phyloP scores from a whole-genome alignment of 768 basidiomycete genomes.

The Boletus sensibilis region DNA sequence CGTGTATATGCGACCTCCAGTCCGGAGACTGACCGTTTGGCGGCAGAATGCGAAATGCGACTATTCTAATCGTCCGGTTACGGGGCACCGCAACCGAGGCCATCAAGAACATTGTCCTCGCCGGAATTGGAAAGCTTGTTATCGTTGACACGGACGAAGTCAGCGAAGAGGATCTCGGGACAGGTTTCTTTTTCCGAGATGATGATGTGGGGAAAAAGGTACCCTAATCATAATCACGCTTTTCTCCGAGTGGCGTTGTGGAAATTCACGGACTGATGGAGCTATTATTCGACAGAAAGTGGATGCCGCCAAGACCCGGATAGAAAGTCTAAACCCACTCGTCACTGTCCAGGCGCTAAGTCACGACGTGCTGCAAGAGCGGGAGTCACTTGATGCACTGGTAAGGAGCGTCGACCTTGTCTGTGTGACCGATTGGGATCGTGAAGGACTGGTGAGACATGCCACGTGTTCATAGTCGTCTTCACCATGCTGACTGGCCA shows the following conservation, averaged over 20 bases:
- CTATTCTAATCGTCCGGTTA: constrained; percentile 78
- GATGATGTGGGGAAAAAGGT: constrained; percentile 91
- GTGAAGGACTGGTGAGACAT: constrained; percentile 64
- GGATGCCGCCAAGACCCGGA: constrained; percentile 77
- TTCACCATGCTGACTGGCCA: constrained; percentile 5
- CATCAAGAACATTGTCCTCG: constrained; percentile 96
- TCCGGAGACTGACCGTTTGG: constrained; percentile 7
- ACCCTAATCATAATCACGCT: constrained; percentile 5
- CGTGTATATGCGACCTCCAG: not conserved
- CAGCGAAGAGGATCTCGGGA: constrained; percentile 81
- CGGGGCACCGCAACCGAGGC: constrained; percentile 87
- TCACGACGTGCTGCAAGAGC: constrained; percentile 46
- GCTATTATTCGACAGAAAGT: constrained; percentile 58
- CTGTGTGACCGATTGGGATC: constrained; percentile 79
- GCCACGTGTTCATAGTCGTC: constrained; percentile 1
- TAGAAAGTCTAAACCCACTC: constrained; percentile 90
- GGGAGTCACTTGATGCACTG: constrained; percentile 54
- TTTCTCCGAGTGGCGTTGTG: constrained; percentile 37
- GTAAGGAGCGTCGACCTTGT: constrained; percentile 76
- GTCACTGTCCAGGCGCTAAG: constrained; percentile 75
- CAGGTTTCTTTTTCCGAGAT: constrained; percentile 92
- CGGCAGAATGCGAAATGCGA: constrained; percentile 87
- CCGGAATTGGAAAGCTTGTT: constrained; percentile 89
- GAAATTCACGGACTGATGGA: constrained; percentile 35
- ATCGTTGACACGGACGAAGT: constrained; percentile 80